phyloP scores from a whole-genome alignment of 768 basidiomycete genomes.

The Pleurotus platypus region DNA sequence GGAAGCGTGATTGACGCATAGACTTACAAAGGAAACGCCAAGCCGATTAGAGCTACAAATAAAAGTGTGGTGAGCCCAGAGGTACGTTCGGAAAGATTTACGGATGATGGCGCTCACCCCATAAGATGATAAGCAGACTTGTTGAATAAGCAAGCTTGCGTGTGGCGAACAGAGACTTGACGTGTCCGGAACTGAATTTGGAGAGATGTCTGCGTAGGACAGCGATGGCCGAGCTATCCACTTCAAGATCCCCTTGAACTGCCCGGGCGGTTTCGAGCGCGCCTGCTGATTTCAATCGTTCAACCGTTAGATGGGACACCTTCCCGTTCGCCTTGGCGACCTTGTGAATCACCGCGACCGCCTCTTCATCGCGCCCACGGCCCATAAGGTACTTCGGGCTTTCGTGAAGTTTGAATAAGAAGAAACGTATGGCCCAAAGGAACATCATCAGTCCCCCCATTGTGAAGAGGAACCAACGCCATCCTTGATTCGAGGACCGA shows the following conservation, averaged over 20 bases:
- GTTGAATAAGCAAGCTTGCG: conserved; percentile 65
- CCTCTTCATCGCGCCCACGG: conserved; percentile 57
- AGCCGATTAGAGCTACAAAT: conserved; percentile 61
- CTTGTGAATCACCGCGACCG: conserved; percentile 57
- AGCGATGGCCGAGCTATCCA: conserved; percentile 14
- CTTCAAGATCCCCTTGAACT: background rate
- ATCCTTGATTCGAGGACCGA: conserved; percentile 58
- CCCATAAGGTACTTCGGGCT: conserved; percentile 73
- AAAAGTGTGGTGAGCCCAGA: background rate
- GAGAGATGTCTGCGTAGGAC: conserved; percentile 34
- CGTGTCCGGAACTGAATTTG: conserved; percentile 32
- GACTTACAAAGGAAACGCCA: conserved; percentile 68
- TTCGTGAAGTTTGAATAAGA: conserved; percentile 64
- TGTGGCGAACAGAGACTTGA: conserved; percentile 62
- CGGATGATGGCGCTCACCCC: conserved; percentile 27
- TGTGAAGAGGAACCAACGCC: conserved; percentile 72
- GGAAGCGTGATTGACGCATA: conserved; percentile 33
- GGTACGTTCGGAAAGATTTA: background rate
- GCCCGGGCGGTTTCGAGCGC: conserved; percentile 3
- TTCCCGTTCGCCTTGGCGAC: conserved; percentile 61
- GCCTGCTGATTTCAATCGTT: conserved; percentile 37
- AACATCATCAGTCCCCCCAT: conserved; percentile 71
- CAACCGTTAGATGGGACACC: conserved; percentile 43
- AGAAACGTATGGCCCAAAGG: conserved; percentile 59
- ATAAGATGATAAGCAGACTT: conserved; percentile 52